Conservation (phyloP, 768 basidiomycete genomes). For the Suillus spraguei region DNA sequence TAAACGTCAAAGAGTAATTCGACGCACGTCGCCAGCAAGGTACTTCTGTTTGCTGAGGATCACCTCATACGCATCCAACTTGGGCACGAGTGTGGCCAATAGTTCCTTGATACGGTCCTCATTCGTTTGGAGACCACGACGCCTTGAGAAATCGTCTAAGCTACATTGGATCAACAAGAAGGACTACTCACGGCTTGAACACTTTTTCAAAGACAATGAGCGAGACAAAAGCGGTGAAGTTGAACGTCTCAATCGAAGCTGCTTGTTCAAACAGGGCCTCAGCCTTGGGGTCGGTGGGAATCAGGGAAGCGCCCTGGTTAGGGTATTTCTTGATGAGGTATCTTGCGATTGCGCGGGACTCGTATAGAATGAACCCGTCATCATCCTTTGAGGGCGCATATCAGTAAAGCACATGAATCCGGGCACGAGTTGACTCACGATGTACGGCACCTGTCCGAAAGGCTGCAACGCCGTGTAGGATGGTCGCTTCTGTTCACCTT, state of each 20-base stretch:
- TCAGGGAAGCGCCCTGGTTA: slow-evolving; percentile 49
- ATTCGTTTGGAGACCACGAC: slow-evolving; percentile 24
- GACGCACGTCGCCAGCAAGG: slow-evolving; percentile 55
- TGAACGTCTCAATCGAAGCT: slow-evolving; percentile 47
- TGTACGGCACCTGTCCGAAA: slow-evolving; percentile 53
- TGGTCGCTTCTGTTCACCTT: slow-evolving; percentile 48
- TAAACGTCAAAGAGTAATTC: slow-evolving; percentile 5
- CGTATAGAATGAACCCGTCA: slow-evolving; percentile 64
- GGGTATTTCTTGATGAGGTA: slow-evolving; percentile 61
- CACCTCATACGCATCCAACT: slow-evolving; percentile 53
- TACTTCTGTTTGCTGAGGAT: slow-evolving; percentile 59
- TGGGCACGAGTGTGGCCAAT: slow-evolving; percentile 28
- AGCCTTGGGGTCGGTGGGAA: slow-evolving; percentile 46
- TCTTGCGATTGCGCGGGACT: slow-evolving; percentile 61
- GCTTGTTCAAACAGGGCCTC: slow-evolving; percentile 35
- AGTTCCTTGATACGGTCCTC: slow-evolving; percentile 19
- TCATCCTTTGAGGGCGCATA: slow-evolving; percentile 42
- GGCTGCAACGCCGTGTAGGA: slow-evolving; percentile 55
- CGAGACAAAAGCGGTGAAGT: slow-evolving; percentile 49
- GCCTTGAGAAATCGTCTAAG: slow-evolving; percentile 16
- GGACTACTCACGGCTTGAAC: slow-evolving; percentile 47
- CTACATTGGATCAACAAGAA: not conserved
- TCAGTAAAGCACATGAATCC: not conserved
- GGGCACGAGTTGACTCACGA: slow-evolving; percentile 26
- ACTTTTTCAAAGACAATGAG: slow-evolving; percentile 50